Base-by-base conservation (phyloP, 768 basidiomycete species). In the Tephrocybe sp. region DNA sequence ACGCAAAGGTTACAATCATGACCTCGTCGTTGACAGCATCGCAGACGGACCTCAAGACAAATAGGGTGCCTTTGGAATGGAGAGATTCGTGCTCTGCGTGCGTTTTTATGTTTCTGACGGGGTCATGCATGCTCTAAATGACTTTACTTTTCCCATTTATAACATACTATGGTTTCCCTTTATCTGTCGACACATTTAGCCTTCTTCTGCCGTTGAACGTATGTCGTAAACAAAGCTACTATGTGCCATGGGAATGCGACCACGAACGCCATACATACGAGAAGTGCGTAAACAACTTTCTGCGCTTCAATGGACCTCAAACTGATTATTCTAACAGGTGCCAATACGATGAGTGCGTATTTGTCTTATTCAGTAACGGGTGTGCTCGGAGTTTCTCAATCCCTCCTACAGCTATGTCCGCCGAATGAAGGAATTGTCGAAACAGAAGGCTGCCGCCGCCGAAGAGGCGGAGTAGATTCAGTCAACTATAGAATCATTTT, bases 181-280 rank as follows among this genome's bases (percentile, higher is more conserved):
- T 12, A 16, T 42, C 9, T 21, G 12, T 12, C 31, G n/a, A 16
- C 15, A n/a, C n/a, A 38, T n/a, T 25, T 59, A 97, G 93, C 47
- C 75, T 94, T 22, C 73, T 95, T 55, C 80, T 97, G 43, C 93
- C 93, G 18, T 73, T 97, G 51, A 95, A 97, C 63, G 71, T 83
- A 54, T 97, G 93, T 68, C 82, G 93, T 58, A 84, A 80, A 66
- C 75, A 89, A 61, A 81, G 80, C 42, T 71, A 69, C 44, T 97
- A 92, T 66, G 67, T 89, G 60, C 86, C 90, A n/a, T 97, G 93
- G 93, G 85, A 94, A 57, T 95, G 93, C 66, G 88, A 92, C 65
- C 83, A 93, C 57, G 88, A 95, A 71, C 76, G 86, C 53, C 87
- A 91, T 64, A 74, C 75, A 27, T 90, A 95, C 62, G 91, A 95